Base-by-base conservation (phyloP, 352 stramenopile species). In the Pythium folliculosum region DNA sequence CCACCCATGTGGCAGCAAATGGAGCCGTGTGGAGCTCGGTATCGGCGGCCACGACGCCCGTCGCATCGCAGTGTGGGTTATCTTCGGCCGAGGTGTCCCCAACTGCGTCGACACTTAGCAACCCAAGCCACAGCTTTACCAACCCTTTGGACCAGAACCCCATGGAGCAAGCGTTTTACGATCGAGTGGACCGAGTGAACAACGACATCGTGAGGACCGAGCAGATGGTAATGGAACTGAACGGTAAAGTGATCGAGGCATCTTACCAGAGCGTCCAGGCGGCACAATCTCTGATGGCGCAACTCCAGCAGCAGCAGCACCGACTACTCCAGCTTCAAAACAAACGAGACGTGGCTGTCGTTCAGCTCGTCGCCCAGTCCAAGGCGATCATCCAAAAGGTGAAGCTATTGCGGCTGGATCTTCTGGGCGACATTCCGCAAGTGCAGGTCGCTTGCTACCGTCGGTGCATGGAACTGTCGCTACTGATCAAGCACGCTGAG, bases 391-490 rank as follows among this genome's bases (percentile, higher is more conserved):
- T 94, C 55, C 21, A 49, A 27, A 74, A 81, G 56, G 81, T 94
- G 16, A 83, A 82, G 56, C 51, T 67, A 44, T 44, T 94, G 17
- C 82, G 77, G 10, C 51, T 90, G 51, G 59, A 75, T 37, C 63
- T 84, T 47, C 78, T 94, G 0, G 72, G 70, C 13, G 77, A 94
- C 64, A 88, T 94, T 8, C 71, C 81, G 3, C 78, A 89, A 32
- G 82, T 94, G 5, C 65, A 73, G 16, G 71, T 63, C 14, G 75
- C 82, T 23, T 77, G 80, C 54, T 83, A 91, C 57, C 77, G 68
- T 9, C 89, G 86, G 45, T 89, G 82, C 49, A 35, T 88, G 7
- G 70, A 84, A 60, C 63, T 91, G 37, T 77, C 83, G 8, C 60
- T 73, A 25, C 68, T 84, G 45, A 82, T 94, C 54, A 77, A 76